Percentiles rank a stretch among this genome's conserved stretches.
Conservation (phyloP, 495 filamentous ascomycete genomes). For the Neurospora africana region DNA sequence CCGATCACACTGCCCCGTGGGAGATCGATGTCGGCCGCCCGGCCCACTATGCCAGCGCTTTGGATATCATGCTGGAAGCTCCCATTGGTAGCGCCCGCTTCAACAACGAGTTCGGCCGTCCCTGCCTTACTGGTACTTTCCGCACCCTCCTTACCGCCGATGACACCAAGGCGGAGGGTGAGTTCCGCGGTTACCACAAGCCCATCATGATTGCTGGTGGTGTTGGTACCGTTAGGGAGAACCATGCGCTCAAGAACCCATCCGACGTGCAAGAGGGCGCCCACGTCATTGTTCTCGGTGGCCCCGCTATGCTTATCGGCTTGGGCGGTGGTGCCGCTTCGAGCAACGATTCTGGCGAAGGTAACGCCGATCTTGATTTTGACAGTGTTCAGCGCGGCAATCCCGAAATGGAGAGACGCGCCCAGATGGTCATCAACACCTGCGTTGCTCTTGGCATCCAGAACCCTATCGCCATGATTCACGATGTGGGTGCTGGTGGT, state of each 20-base stretch:
- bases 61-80: conserved; percentile 96
- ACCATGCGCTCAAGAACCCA: conserved; percentile 77
- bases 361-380: conserved; percentile 84
- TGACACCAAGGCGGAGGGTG: conserved; percentile 34
- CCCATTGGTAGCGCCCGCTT: conserved; percentile 89
- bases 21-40: conserved; percentile 85
- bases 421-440: conserved; percentile 92
- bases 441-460: conserved; percentile 72
- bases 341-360: conserved; percentile 79
- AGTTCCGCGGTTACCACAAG: conserved; percentile 90
- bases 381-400: conserved; percentile 92
- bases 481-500: conserved; percentile 93
- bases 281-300: conserved; percentile 83
- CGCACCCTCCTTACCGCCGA: conserved; percentile 67
- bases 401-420: conserved; percentile 87
- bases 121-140: conserved; percentile 81
- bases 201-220: conserved; percentile 98
- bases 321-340: conserved; percentile 92
- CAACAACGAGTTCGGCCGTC: conserved; percentile 98
- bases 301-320: conserved; percentile 95
- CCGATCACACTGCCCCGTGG: conserved; percentile 72
- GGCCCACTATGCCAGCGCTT: conserved; percentile 77
- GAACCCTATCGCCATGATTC: conserved; percentile 90
- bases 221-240: conserved; percentile 87
- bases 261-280: conserved; percentile 69